A percentile compares a stretch with the other conserved stretches of the same genome.
phyloP scores from a whole-genome alignment of 1,284 basidiomycete species.

The Sparassis latifolia region DNA sequence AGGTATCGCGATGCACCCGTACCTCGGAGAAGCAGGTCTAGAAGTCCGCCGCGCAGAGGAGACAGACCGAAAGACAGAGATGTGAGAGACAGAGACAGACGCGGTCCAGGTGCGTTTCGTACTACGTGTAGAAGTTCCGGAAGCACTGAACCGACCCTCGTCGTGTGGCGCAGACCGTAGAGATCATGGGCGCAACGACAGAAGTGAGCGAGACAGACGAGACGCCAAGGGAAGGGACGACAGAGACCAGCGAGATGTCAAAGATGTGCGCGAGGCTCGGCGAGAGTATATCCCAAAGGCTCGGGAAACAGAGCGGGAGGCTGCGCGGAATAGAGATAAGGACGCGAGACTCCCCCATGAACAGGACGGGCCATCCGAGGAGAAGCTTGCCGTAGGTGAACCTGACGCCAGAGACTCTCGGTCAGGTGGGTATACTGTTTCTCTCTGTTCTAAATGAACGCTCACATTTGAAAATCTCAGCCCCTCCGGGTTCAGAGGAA shows the following conservation, averaged over 20 bases:
- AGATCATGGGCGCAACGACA: slow-evolving; percentile 24
- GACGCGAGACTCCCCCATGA: slow-evolving; percentile 11
- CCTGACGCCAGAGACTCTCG: not conserved
- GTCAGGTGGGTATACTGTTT: not conserved
- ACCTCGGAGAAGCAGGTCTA: slow-evolving; percentile 58
- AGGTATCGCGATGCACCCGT: slow-evolving; percentile 29
- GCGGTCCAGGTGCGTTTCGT: slow-evolving; percentile 28
- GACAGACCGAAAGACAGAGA: slow-evolving; percentile 5
- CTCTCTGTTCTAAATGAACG: not conserved
- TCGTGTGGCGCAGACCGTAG: slow-evolving; percentile 18
- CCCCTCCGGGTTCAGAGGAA: slow-evolving; percentile 4
- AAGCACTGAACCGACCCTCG: no score
- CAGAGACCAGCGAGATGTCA: slow-evolving; percentile 21
- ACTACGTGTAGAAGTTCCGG: not conserved
- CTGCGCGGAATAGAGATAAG: slow-evolving; percentile 16
- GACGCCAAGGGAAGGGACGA: slow-evolving; percentile 27
- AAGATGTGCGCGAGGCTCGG: slow-evolving; percentile 15
- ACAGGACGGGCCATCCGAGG: slow-evolving; percentile 6
- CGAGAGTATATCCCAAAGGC: slow-evolving; percentile 15
- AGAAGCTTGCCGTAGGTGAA: slow-evolving; percentile 7
- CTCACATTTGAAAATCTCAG: not conserved
- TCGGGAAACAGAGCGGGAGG: slow-evolving; percentile 15
- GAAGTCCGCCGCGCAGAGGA: slow-evolving; percentile 55
- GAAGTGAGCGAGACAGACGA: slow-evolving; percentile 30
- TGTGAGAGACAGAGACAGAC: slow-evolving; percentile 40